Evolutionary conservation across 2,329 filamentous ascomycete genomes (phyloP).

Genomic region (Pestalotiopsis sp.): DNA sequence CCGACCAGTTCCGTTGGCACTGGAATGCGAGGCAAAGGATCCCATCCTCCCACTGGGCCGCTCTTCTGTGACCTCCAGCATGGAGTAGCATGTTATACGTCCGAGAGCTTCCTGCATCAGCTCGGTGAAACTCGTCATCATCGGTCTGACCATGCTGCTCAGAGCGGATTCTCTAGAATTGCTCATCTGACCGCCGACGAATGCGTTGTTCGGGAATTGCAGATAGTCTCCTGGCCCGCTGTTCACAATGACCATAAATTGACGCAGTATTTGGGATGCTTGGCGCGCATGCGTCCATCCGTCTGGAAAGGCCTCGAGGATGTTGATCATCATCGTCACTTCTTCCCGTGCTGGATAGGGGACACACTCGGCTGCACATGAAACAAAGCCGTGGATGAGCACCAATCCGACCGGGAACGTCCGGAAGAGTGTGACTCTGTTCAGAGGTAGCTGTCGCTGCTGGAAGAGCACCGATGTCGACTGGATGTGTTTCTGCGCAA

Average conservation of each 20-base stretch:
- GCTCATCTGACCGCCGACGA: conserved; percentile 13
- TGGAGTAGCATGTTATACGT: conserved; percentile 32
- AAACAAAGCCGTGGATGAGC: conserved; percentile 34
- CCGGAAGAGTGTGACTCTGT: conserved; percentile 43
- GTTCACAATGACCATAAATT: conserved; percentile 27
- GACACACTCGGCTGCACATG: conserved; percentile 21
- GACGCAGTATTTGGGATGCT: conserved; percentile 36
- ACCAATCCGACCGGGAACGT: conserved; percentile 40
- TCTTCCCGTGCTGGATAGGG: conserved; percentile 37
- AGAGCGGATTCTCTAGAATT: conserved; percentile 21
- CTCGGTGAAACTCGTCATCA: conserved; percentile 23
- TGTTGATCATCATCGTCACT: conserved; percentile 33
- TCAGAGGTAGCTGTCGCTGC: conserved; percentile 45
- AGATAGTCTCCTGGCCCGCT: conserved; percentile 19
- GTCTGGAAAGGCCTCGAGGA: conserved; percentile 41
- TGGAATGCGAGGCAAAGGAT: not conserved
- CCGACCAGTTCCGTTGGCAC: not conserved
- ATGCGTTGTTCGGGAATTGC: conserved; percentile 12
- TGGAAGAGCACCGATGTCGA: conserved; percentile 42
- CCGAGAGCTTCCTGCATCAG: conserved; percentile 37
- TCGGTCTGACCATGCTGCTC: conserved; percentile 20
- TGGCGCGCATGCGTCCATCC: conserved; percentile 37
- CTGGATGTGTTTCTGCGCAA: conserved; percentile 45
- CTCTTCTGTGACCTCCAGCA: conserved; percentile 21
- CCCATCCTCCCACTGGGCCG: conserved; percentile 7